A percentile compares a stretch with the other conserved stretches of the same genome.
phyloP scores from a whole-genome alignment of 192 early-diverging fungal species.

The Bifiguratus adelaidae region DNA sequence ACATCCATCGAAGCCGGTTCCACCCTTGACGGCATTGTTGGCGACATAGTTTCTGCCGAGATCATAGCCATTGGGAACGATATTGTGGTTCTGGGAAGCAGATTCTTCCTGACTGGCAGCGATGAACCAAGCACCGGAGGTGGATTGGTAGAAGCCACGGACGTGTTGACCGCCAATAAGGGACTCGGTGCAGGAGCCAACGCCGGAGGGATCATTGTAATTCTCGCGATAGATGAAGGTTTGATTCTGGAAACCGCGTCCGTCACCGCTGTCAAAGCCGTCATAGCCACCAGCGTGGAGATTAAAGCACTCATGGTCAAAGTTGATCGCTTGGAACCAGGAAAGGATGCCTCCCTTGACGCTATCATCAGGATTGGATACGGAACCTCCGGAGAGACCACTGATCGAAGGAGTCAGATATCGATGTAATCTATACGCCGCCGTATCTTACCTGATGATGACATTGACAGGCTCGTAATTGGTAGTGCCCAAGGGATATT shows the following conservation, averaged over 20 bases:
- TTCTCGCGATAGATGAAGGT: slow-evolving; percentile 4
- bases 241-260: slow-evolving; percentile 1
- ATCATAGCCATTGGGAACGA: slow-evolving; percentile 3
- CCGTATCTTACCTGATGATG: too few relatives aligned
- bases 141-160: slow-evolving; percentile 2
- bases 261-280: slow-evolving; percentile 3
- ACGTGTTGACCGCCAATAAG: slow-evolving; percentile 4
- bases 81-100: slow-evolving; percentile 1
- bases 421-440: too few relatives aligned
- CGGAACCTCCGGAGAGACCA: neutral
- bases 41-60: slow-evolving; percentile 2
- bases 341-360: slow-evolving; percentile 5
- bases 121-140: slow-evolving; percentile 5
- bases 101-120: slow-evolving; percentile 3
- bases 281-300: slow-evolving; percentile 4
- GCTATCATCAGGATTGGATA: neutral
- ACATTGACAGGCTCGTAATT: slow-evolving; percentile 2
- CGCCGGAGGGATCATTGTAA: slow-evolving; percentile 2
- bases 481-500: neutral
- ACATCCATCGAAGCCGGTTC: neutral
- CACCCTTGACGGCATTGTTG: neutral
- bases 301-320: slow-evolving; percentile 2
- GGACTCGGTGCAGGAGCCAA: slow-evolving; percentile 6
- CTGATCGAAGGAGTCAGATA: too few relatives aligned
- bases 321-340: slow-evolving; percentile 6